Conservation (phyloP, 1,139 yeast genomes). For the Debaryomyces subglobosus region DNA sequence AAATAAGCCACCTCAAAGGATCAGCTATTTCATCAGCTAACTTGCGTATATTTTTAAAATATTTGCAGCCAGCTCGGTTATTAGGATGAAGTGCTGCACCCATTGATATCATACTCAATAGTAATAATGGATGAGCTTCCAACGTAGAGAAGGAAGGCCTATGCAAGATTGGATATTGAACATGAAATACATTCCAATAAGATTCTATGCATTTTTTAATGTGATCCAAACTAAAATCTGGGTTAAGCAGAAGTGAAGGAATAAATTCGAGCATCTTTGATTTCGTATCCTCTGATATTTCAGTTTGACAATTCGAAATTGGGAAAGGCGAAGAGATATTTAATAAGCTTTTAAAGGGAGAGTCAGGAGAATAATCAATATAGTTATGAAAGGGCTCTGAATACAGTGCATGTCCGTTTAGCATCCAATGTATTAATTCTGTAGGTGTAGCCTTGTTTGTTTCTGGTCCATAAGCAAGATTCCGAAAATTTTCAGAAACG, state of each 20-base stretch:
- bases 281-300: neutral
- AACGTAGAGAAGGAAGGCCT: conserved; percentile 56
- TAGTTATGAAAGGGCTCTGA: conserved; percentile 18
- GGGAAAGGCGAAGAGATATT: neutral
- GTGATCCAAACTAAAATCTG: conserved; percentile 4
- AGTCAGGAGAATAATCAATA: conserved; percentile 25
- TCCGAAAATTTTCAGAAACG: neutral
- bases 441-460: neutral
- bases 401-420: conserved; percentile 4
- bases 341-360: conserved; percentile 32
- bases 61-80: neutral
- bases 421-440: neutral
- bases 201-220: conserved; percentile 19
- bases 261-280: conserved; percentile 5
- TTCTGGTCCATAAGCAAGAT: neutral
- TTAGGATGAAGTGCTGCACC: conserved; percentile 41
- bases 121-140: conserved; percentile 48
- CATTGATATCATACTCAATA: conserved; percentile 54
- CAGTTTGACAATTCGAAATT: conserved; percentile 5
- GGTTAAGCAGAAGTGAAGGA: conserved; percentile 1
- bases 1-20: conserved; percentile 59
- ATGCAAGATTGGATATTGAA: conserved; percentile 58
- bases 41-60: conserved; percentile 13
- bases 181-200: conserved; percentile 57
- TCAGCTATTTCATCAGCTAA: conserved; percentile 45